Evolutionary conservation across 2,329 filamentous ascomycete species (phyloP).

Genomic region (Neonectria punicea): DNA sequence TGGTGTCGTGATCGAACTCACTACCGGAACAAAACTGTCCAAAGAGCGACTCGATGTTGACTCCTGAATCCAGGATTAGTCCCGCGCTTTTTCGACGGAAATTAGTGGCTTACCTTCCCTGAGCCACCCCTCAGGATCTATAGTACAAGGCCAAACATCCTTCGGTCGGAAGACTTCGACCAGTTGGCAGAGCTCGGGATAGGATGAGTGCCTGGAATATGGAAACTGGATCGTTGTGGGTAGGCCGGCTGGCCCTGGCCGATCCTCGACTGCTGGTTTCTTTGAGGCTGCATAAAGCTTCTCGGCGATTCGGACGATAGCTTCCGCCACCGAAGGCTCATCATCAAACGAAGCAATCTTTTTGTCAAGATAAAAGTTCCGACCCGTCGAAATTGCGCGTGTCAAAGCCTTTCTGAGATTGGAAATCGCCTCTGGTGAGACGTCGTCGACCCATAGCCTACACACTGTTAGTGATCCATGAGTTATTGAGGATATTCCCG

Average conservation of each 20-base stretch:
- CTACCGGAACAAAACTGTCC: slow-evolving; percentile 72
- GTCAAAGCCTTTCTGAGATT: slow-evolving; percentile 30
- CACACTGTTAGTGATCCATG: not conserved
- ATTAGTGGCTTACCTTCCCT: slow-evolving; percentile 52
- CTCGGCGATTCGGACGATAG: slow-evolving; percentile 24
- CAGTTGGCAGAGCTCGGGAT: slow-evolving; percentile 79
- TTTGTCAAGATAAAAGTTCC: slow-evolving; percentile 42
- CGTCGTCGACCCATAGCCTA: slow-evolving; percentile 32
- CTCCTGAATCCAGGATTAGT: slow-evolving; percentile 42
- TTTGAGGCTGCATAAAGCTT: slow-evolving; percentile 18
- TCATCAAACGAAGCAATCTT: slow-evolving; percentile 31
- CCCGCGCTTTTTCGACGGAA: too few species aligned
- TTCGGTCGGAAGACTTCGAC: slow-evolving; percentile 74
- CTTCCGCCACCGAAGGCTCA: slow-evolving; percentile 24
- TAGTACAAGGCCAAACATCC: slow-evolving; percentile 87
- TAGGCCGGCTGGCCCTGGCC: slow-evolving; percentile 37
- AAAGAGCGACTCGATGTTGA: slow-evolving; percentile 77
- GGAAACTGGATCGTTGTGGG: slow-evolving; percentile 71
- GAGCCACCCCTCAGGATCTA: slow-evolving; percentile 71
- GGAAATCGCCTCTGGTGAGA: slow-evolving; percentile 18
- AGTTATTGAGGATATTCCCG: not conserved
- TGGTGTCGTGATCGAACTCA: slow-evolving; percentile 71
- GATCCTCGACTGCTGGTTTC: not conserved
- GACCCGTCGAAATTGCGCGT: slow-evolving; percentile 34
- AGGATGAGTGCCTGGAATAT: slow-evolving; percentile 91